Conservation (phyloP, 768 basidiomycete genomes). For the Scleroderma citrinum region DNA sequence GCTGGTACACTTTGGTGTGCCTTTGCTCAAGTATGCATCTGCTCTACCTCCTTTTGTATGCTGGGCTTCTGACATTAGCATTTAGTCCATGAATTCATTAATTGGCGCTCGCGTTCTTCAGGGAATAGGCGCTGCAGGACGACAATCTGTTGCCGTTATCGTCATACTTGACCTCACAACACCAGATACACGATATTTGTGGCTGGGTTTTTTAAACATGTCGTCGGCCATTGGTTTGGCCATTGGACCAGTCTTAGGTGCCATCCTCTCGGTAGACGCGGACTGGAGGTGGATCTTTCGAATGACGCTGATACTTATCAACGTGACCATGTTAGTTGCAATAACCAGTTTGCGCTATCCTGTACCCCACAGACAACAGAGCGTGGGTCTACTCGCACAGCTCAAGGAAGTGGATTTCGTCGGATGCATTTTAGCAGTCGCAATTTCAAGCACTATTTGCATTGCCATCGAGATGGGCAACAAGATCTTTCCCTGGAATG, state of each 20-base stretch:
- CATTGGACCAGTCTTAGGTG: constrained; percentile 43
- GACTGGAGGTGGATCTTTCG: constrained; percentile 45
- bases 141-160: constrained; percentile 33
- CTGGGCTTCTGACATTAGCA: constrained; percentile 4
- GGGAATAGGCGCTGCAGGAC: constrained; percentile 33
- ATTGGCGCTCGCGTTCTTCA: constrained; percentile 30
- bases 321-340: constrained; percentile 22
- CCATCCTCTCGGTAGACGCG: constrained; percentile 37
- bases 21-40: constrained; percentile 22
- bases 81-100: constrained; percentile 30
- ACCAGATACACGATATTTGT: constrained; percentile 28
- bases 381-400: constrained; percentile 28
- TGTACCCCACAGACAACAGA: constrained; percentile 27
- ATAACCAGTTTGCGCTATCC: constrained; percentile 25
- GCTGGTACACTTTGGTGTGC: constrained; percentile 31
- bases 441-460: constrained; percentile 31
- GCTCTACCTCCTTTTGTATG: background rate
- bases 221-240: constrained; percentile 39
- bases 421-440: constrained; percentile 23
- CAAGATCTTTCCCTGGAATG: constrained; percentile 31
- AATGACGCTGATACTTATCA: constrained; percentile 33
- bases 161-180: constrained; percentile 33
- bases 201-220: constrained; percentile 32
- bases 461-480: constrained; percentile 35
- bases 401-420: constrained; percentile 30